Evolutionary conservation across 31 red algal species (phyloP), one percentile per base, ranked within the genome.

Genomic region (Endocladia muricata): DNA sequence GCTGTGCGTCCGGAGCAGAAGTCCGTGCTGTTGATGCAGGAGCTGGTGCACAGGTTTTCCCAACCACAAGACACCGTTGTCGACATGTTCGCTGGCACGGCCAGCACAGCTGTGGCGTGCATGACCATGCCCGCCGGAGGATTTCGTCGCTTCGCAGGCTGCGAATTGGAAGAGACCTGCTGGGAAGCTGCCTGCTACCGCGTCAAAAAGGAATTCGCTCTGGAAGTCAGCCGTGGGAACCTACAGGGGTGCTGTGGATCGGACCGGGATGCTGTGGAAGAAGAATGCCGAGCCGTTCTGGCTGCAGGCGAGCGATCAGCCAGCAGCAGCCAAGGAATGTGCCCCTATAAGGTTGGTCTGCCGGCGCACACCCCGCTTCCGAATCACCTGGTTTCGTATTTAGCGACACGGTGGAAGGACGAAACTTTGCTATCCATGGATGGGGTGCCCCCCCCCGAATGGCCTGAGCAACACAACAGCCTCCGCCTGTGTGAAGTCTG

Each of bases 131-230:
- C 58, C 33, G 59, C 5, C 17, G 7, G 19, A 62, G 11, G 11
- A 9, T 22, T 35, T 34, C 77, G 77, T n/a, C 38, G 68, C 37
- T 81, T 81, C 47, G 66, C 72, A 23, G 77, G 62, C 3, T 74
- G 77, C 40, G 77, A 74, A n/a, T 4, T 29, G 36, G 77, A 81
- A 4, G 66, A 67, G 41, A 3, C 3, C 17, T 81, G 77, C 66
- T 49, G 37, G 9, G 33, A 77, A 33, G 8, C 8, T 61, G 73
- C 73, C 25, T 23, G 58, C 7, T 9, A 9, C 11, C 58, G 28
- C 7, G 28, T 23, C 15, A 62, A 22, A 9, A 9, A 62, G 11
- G 28, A 9, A 8, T 62, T 62, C 28, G 58, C 58, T 8, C 15
- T 23, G 15, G 15, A 22, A 9, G 58, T 62, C 58, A 23, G 15